phyloP scores from a whole-genome alignment of 2,329 filamentous ascomycete species.

The Microsporum ferrugineum region DNA sequence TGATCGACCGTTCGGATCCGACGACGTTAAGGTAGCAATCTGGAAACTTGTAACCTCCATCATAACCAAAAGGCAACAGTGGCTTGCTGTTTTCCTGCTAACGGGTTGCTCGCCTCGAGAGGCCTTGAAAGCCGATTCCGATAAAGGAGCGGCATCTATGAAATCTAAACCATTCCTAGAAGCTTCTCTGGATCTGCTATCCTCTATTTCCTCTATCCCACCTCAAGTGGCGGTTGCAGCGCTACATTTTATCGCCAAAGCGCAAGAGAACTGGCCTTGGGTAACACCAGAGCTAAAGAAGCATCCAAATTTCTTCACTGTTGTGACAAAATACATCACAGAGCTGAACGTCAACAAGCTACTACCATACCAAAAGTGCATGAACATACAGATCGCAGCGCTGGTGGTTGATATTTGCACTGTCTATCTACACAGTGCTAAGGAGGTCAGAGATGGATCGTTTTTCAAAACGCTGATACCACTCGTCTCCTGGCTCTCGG shows the following conservation, averaged over 20 bases:
- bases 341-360: slow-evolving; percentile 47
- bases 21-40: slow-evolving; percentile 41
- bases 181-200: slow-evolving; percentile 60
- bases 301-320: slow-evolving; percentile 60
- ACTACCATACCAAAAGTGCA: slow-evolving; percentile 35
- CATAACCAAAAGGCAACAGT: slow-evolving; percentile 82
- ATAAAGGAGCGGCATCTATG: slow-evolving; percentile 39
- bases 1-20: slow-evolving; percentile 56
- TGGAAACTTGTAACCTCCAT: slow-evolving; percentile 83
- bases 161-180: slow-evolving; percentile 57
- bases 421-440: slow-evolving; percentile 78
- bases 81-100: slow-evolving; percentile 86
- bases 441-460: slow-evolving; percentile 58
- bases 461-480: slow-evolving; percentile 61
- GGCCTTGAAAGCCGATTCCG: slow-evolving; percentile 46
- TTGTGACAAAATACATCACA: slow-evolving; percentile 58
- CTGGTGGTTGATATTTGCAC: slow-evolving; percentile 78
- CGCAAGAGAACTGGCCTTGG: slow-evolving; percentile 94
- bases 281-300: slow-evolving; percentile 69
- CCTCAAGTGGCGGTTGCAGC: slow-evolving; percentile 60
- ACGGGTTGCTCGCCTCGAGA: slow-evolving; percentile 78
- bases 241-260: slow-evolving; percentile 73
- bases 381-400: slow-evolving; percentile 61
- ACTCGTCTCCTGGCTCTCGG: slow-evolving; percentile 66
- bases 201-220: slow-evolving; percentile 52